Base-by-base conservation (phyloP, 257 asterid genomes). In the Salvia hispanica region DNA sequence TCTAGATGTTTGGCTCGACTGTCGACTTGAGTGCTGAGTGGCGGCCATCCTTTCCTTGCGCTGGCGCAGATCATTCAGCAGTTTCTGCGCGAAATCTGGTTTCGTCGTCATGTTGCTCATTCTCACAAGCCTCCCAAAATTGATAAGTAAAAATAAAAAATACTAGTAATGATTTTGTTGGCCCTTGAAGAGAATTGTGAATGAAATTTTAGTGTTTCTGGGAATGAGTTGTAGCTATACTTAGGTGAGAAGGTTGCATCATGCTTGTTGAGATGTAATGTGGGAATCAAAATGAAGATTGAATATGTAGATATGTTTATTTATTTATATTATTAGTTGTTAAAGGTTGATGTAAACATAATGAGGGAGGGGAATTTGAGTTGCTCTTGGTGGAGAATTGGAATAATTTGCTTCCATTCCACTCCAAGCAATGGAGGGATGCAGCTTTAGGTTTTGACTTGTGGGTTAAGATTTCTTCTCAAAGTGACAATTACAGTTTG, bases 61-160 rank as follows among this genome's bases (percentile, higher is more conserved):
- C 54, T 58, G 59, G 21, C 91, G 90, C 45, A 92, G 97, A 82
- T 92, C 98, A 6, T 72, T 63, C 54, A 92, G 91, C 81, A 92
- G 79, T 75, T 92, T 92, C 90, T 92, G 96, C 0, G 96, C 97
- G 50, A 92, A 86, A 74, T 89, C 97, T 3, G 95, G 76, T 58
- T 82, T 89, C 3, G 82, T 25, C 1, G 91, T 71, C 96, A 91
- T 90, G 66, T 28, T 74, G 71, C 50, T 48, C 31, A 28, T 55
- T 33, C 28, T 34, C 39, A 42, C 21, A 40, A 11, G 11, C 43
- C 33, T 33, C 5, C 10, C 31, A 7, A n/a, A n/a, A 34, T 2
- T 9, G 0, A 15, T 8, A 62, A 15, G 14, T 13, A 16, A 48
- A 36, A 47, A 25, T 25, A 2, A 46, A 7, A 14, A 14, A 4